Evolutionary conservation across 208 protist species (phyloP), one percentile per base, ranked within the genome.

Genomic region (Crithidia fasciculata): DNA sequence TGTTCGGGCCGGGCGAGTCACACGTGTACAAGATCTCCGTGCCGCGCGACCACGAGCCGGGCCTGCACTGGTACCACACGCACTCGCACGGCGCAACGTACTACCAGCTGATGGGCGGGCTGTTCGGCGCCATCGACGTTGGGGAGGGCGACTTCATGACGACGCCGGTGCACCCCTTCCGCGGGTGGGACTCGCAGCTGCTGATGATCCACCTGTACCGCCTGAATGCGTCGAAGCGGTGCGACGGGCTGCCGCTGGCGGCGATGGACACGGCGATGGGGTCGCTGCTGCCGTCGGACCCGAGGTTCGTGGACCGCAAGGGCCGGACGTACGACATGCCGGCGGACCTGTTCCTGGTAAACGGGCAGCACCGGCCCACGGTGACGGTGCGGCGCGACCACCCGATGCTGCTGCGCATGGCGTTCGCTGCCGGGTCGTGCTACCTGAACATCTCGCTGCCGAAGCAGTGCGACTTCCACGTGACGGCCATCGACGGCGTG

Each of bases 11-110:
- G 16, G 83, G 86, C 4, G 69, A 83, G 19, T 76, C 69, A 37
- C 72, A 85, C 41, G 71, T 74, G 19, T 97, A 96, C 81, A 87
- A 83, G 67, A 74, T 96, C n/a, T 52, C 19, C 15, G 84, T 97
- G 16, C 85, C 82, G 10, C 78, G 81, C 36, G 79, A 90, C 50
- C 91, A 97, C 59, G 67, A 88, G 69, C 87, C 88, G 47, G 91
- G 94, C 49, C 58, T 94, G 37, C 87, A 96, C 67, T 95, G 92
- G 86, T 96, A 96, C 58, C 94, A 96, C 72, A 78, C 89, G 2
- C 94, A 97, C 72, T 75, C 82, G 0, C 91, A 96, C 80, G 91
- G 94, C 8, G 89, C 86, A 3, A 70, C 78, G 37, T 89, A 93
- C 71, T 76, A 80, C 28, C 84, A 95, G 19, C 63, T 95, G 52